Conservation (phyloP, 768 basidiomycete genomes). For the Trametes coccinea region DNA sequence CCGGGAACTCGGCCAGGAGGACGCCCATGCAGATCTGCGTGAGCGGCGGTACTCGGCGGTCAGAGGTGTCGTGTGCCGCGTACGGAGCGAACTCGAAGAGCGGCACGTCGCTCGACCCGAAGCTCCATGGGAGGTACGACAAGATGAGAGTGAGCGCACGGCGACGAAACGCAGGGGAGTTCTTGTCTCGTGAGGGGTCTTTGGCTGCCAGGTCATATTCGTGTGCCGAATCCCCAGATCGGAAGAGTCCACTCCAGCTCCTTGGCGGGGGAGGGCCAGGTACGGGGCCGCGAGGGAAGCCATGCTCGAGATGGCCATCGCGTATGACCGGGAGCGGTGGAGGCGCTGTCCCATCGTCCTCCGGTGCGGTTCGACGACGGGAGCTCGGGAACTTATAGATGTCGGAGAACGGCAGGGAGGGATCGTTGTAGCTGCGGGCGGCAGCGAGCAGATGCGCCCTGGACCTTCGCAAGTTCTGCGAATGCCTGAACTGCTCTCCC, state of each 20-base stretch:
- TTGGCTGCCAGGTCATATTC: background rate
- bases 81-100: background rate
- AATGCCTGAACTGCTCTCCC: constrained; percentile 71
- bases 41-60: constrained; percentile 49
- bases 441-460: constrained; percentile 14
- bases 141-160: constrained; percentile 58
- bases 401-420: constrained; percentile 47
- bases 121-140: constrained; percentile 30
- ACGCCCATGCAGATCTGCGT: constrained; percentile 57
- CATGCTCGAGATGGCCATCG: constrained; percentile 22
- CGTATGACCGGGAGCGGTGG: constrained; percentile 20
- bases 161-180: constrained; percentile 46
- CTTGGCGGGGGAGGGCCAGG: constrained; percentile 42
- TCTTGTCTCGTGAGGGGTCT: constrained; percentile 18
- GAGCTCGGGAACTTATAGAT: constrained; percentile 29
- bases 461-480: constrained; percentile 50
- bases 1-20: constrained; percentile 36
- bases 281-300: constrained; percentile 26
- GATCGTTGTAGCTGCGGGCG: constrained; percentile 38
- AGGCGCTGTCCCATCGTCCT: constrained; percentile 3
- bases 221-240: constrained; percentile 28
- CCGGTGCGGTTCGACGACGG: background rate
- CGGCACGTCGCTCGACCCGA: constrained; percentile 20
- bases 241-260: constrained; percentile 50
- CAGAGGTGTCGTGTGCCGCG: constrained; percentile 1